Base-by-base conservation (phyloP, 306 rosid species). In the Cicer cuneatum region DNA sequence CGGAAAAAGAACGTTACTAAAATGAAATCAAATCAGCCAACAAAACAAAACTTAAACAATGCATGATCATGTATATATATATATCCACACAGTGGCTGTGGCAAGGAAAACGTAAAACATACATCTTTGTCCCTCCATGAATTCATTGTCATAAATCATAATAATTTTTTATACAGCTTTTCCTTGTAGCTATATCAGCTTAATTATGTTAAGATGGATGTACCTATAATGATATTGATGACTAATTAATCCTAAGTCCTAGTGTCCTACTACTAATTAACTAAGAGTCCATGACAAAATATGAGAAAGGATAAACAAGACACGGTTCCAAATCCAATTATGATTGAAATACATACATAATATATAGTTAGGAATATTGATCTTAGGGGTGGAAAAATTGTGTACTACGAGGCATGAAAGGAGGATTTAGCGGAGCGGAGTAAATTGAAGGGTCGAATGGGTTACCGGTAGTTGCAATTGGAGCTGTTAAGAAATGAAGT, bases 391-490 rank as follows among this genome's bases (percentile, higher is more conserved):
- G 90, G 90, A 87, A 95, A 88, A 88, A 88, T 78, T 90, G 97
- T 92, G 96, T 90, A 90, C 97, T 97, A 77, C 12, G 43, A 33
- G 99, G 89, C 89, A 92, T 80, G 84, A 92, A 95, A 57, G 98
- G 97, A 69, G 98, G 97, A 69, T 89, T 92, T 33, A 95, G 75
- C 6, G 93, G 90, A 81, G 98, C 73, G 3, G 98, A 90, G 81
- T 89, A 95, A 13, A 95, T 78, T 0, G 92, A 78, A 52, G 98
- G 89, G 29, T 95, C 97, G 65, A 87, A 81, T 8, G 6, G 4
- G 46, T 68, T 86, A 10, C 75, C 54, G 35, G 69, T 15, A 16
- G 86, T 40, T 13, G 80, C 24, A 29, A 86, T 35, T 13, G 18
- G 86, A 10, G 81, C 80, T 0, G 85, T 71, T 10, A 87, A 74